These are phyloP conservation scores for Komagataella phaffii DNA, from an alignment of 805 yeast species.

Conservation along the genomic window DNA sequence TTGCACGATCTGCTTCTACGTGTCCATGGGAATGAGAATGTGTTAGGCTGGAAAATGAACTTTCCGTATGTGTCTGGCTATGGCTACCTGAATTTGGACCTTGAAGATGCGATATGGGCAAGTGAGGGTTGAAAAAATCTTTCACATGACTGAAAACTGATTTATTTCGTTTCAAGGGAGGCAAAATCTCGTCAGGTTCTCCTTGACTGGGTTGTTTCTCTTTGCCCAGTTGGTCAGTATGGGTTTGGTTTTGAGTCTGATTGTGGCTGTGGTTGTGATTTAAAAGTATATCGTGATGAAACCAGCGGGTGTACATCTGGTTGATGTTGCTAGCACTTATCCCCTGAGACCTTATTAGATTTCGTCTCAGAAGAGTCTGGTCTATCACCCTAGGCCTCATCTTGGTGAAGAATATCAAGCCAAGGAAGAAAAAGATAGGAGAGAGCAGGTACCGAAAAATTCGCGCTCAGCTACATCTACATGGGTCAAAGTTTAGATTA, in stretches of 20 bases:
- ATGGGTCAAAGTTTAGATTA: too few relatives aligned
- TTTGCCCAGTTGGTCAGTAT: background rate
- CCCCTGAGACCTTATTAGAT: background rate
- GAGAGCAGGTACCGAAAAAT: background rate
- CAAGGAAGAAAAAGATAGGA: background rate
- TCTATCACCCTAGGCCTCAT: background rate
- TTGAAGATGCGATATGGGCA: constrained; percentile 12
- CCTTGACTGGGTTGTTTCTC: background rate
- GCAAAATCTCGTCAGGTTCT: background rate
- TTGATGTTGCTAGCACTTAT: background rate
- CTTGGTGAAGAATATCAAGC: background rate
- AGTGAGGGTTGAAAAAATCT: constrained; percentile 20
- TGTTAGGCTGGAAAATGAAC: background rate
- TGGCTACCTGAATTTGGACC: constrained; percentile 2
- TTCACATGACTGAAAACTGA: constrained; percentile 9
- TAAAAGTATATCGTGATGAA: background rate
- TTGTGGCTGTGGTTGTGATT: background rate
- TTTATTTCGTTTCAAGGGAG: background rate
- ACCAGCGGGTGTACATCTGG: background rate
- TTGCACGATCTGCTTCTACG: constrained; percentile 1
- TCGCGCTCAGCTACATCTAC: background rate
- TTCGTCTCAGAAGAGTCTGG: background rate
- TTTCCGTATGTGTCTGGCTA: constrained; percentile 4
- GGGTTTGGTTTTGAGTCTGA: background rate
- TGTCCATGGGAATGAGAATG: constrained; percentile 9